These are phyloP conservation scores for Cardamine occulta DNA, from an alignment of 345 rosid genomes.

Conservation along the genomic window DNA sequence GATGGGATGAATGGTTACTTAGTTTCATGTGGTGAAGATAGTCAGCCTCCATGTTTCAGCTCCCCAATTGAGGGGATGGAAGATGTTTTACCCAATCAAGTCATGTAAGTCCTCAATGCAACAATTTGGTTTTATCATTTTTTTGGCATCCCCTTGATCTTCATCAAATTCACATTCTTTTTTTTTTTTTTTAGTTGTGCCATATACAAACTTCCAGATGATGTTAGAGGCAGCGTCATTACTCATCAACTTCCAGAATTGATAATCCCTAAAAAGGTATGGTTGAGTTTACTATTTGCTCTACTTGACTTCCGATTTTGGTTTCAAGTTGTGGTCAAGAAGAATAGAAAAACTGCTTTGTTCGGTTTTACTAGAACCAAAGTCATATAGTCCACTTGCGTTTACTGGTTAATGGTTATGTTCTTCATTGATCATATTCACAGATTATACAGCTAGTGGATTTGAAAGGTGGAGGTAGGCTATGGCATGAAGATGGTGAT, in stretches of 20 bases:
- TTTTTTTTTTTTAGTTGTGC: constrained; percentile 61
- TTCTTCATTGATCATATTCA: constrained; percentile 20
- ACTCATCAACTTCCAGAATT: constrained; percentile 67
- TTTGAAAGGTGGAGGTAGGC: constrained; percentile 58
- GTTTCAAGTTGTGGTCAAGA: constrained; percentile 11
- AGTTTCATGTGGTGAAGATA: constrained; percentile 75
- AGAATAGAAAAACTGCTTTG: constrained; percentile 22
- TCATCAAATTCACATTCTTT: constrained; percentile 12
- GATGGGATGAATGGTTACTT: constrained; percentile 96
- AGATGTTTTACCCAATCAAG: constrained; percentile 85
- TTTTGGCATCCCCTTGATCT: background rate
- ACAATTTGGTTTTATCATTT: background rate
- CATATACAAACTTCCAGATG: constrained; percentile 80
- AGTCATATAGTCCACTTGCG: background rate
- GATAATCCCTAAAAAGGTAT: constrained; percentile 74
- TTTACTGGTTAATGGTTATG: constrained; percentile 4
- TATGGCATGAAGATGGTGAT: constrained; percentile 87
- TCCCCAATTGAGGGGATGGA: constrained; percentile 84
- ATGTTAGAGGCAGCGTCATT: constrained; percentile 63
- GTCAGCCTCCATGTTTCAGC: constrained; percentile 73
- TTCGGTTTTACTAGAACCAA: background rate
- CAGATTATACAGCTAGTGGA: constrained; percentile 67
- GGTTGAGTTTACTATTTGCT: background rate
- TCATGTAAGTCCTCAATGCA: constrained; percentile 62
- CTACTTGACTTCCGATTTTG: background rate